These are phyloP conservation scores for Stachybotrys chlorohalonatus DNA, from an alignment of 2,329 filamentous ascomycete genomes.

Conservation along the genomic window DNA sequence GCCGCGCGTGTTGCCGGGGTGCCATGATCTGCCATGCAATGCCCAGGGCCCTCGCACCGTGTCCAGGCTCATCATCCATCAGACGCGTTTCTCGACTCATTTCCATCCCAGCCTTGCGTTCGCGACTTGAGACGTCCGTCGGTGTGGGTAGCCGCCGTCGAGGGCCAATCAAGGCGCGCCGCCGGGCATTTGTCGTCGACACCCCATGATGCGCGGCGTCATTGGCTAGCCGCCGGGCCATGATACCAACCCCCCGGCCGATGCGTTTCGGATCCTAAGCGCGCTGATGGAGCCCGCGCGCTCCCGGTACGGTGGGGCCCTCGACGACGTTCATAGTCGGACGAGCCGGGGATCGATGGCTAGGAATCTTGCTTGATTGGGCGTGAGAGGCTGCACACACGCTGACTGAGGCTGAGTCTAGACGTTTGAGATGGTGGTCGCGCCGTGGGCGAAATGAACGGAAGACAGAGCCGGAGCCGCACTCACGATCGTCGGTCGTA, in stretches of 20 bases:
- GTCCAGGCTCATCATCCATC: too few relatives aligned
- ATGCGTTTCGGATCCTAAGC: background rate
- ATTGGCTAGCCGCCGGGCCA: constrained; percentile 3
- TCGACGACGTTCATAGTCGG: background rate
- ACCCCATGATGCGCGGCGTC: background rate
- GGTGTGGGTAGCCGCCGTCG: constrained; percentile 12
- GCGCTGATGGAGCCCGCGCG: background rate
- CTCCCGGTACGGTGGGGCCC: background rate
- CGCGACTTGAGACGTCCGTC: constrained; percentile 7
- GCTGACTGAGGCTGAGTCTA: background rate
- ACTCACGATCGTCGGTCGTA: background rate
- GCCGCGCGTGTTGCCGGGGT: background rate
- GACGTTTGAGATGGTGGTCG: constrained; percentile 13
- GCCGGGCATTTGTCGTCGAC: background rate
- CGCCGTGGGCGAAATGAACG: constrained; percentile 18
- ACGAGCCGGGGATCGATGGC: background rate
- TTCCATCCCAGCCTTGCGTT: background rate
- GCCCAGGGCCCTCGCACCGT: too few relatives aligned
- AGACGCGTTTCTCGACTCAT: background rate
- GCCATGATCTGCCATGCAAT: background rate
- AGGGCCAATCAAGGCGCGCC: constrained; percentile 11
- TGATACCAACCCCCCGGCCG: background rate
- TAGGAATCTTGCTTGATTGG: background rate
- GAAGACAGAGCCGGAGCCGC: constrained; percentile 1
- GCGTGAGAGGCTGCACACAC: background rate